A percentile compares a stretch with the other conserved stretches of the same genome.
Conservation (phyloP, 1,139 yeast genomes). For the Candida sanyaensis region DNA sequence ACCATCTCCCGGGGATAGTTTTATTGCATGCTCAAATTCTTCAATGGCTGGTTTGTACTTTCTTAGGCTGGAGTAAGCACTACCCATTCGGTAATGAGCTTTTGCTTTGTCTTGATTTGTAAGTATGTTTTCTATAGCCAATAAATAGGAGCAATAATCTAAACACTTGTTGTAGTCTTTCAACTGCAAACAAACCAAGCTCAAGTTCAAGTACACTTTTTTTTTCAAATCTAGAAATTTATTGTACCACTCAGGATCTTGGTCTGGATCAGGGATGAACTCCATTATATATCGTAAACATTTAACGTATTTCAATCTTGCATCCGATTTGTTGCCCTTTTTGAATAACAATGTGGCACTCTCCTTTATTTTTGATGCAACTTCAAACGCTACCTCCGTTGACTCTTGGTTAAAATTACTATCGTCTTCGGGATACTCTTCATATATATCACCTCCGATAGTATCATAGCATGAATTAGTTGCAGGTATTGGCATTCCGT, state of each 20-base stretch:
- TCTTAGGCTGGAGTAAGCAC: slow-evolving; percentile 43
- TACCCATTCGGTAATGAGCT: slow-evolving; percentile 62
- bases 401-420: slow-evolving; percentile 58
- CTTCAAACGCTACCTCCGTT: slow-evolving; percentile 52
- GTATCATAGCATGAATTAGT: slow-evolving; percentile 60
- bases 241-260: slow-evolving; percentile 53
- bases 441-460: slow-evolving; percentile 69
- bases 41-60: slow-evolving; percentile 52
- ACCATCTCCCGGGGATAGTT: slow-evolving; percentile 51
- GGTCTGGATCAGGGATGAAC: slow-evolving; percentile 67
- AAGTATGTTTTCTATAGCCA: slow-evolving; percentile 45
- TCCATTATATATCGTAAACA: slow-evolving; percentile 70
- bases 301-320: slow-evolving; percentile 62
- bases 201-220: slow-evolving; percentile 61
- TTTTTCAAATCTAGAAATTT: slow-evolving; percentile 59
- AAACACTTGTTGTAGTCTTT: slow-evolving; percentile 46
- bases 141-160: slow-evolving; percentile 54
- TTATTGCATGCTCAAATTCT: slow-evolving; percentile 46
- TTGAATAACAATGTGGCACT: slow-evolving; percentile 66
- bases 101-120: slow-evolving; percentile 55
- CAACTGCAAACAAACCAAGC: slow-evolving; percentile 53
- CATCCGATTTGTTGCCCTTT: slow-evolving; percentile 48
- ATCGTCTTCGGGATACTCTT: slow-evolving; percentile 78
- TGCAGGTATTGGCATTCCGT: slow-evolving; percentile 53
- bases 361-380: slow-evolving; percentile 57